These are phyloP conservation scores for Triticum dicoccoides DNA, from an alignment of 176 grass and related monocot species.

Conservation along the genomic window DNA sequence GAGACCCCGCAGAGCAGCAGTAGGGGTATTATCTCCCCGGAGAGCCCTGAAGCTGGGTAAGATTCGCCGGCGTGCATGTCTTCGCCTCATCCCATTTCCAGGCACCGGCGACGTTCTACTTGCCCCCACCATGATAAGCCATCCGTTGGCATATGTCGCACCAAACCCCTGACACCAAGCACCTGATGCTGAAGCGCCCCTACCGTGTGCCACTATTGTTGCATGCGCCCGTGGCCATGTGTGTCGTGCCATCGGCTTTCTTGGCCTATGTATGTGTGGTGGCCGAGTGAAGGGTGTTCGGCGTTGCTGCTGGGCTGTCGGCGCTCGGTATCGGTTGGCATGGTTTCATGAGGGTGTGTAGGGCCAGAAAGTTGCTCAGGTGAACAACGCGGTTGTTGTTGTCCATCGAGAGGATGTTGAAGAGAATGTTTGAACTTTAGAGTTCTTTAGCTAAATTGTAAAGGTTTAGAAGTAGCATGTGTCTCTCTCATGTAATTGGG, in stretches of 20 bases:
- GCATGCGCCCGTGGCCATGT: constrained; percentile 18
- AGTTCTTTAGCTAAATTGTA: neutral
- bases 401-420: neutral
- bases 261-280: neutral
- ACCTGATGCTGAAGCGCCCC: constrained; percentile 21
- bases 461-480: neutral
- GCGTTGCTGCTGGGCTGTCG: neutral
- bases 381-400: neutral
- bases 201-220: constrained; percentile 32
- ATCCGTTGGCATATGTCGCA: no score
- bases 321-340: no score
- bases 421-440: neutral
- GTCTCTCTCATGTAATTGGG: neutral
- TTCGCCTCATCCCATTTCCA: no score
- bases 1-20: no score
- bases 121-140: no score
- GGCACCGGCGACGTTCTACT: no score
- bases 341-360: constrained; percentile 36
- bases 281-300: constrained; percentile 17
- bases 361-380: constrained; percentile 35
- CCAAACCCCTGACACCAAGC: neutral
- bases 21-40: no score
- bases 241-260: constrained; percentile 12
- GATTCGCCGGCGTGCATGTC: no score
- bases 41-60: no score